These are phyloP conservation scores for Clarireedia monteithiana DNA, from an alignment of 2,329 filamentous ascomycete species.

Conservation along the genomic window DNA sequence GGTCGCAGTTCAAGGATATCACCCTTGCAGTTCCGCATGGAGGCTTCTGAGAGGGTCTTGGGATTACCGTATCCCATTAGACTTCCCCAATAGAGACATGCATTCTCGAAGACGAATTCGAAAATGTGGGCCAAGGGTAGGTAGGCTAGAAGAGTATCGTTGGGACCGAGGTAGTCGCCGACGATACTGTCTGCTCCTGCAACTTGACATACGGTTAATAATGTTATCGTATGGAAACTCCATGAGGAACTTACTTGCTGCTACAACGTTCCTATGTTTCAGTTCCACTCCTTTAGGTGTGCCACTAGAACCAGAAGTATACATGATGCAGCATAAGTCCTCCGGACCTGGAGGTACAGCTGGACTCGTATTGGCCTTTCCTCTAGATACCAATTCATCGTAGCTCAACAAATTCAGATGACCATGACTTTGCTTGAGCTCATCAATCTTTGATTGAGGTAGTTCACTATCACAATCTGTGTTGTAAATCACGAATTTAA, in stretches of 20 bases:
- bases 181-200: constrained; percentile 76
- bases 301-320: constrained; percentile 85
- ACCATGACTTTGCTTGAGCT: constrained; percentile 49
- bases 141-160: constrained; percentile 79
- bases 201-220: constrained; percentile 37
- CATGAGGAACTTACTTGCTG: constrained; percentile 51
- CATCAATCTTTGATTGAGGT: constrained; percentile 36
- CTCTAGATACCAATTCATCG: constrained; percentile 44
- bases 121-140: constrained; percentile 93
- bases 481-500: constrained; percentile 58
- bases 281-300: constrained; percentile 84
- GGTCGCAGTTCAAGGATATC: constrained; percentile 90
- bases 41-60: constrained; percentile 77
- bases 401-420: constrained; percentile 46
- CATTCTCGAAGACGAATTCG: constrained; percentile 92
- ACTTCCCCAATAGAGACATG: constrained; percentile 80
- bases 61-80: constrained; percentile 91
- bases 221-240: background rate
- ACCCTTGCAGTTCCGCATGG: constrained; percentile 81
- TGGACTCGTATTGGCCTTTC: constrained; percentile 56
- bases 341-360: constrained; percentile 64
- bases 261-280: constrained; percentile 75
- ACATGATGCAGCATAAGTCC: constrained; percentile 78
- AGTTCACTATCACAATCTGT: constrained; percentile 42
- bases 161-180: constrained; percentile 67